Conservation (phyloP, 2,329 filamentous ascomycete species). For the Botrytis aclada region DNA sequence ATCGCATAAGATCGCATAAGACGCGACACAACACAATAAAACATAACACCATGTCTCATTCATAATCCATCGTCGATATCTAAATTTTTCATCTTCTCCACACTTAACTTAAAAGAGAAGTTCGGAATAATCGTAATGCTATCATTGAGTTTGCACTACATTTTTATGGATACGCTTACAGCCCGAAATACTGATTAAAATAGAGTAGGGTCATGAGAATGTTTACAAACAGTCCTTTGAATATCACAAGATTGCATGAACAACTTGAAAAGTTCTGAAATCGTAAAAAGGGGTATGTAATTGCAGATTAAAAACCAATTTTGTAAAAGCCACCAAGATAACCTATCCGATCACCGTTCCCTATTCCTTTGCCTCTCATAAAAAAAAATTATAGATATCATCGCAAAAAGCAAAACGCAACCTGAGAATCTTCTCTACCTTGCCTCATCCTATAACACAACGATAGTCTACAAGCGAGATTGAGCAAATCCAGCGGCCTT, state of each 20-base stretch:
- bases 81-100: no score
- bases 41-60: no score
- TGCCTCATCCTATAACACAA: neutral
- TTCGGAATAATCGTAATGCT: neutral
- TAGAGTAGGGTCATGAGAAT: neutral
- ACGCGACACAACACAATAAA: no score
- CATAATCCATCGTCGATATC: no score
- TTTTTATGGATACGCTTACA: neutral
- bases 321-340: neutral
- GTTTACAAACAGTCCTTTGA: neutral
- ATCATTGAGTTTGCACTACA: neutral
- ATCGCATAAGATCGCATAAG: no score
- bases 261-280: neutral
- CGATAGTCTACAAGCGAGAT: conserved; percentile 17
- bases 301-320: conserved; percentile 6
- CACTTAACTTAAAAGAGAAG: neutral
- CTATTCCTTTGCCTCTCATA: neutral
- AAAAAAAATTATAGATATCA: conserved; percentile 11
- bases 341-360: neutral
- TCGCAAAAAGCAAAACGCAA: neutral
- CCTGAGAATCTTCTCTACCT: neutral
- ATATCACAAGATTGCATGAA: neutral
- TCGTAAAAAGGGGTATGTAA: conserved; percentile 5
- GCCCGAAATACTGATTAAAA: neutral
- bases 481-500: conserved; percentile 17